Evolutionary conservation across 345 rosid genomes (phyloP).

Genomic region (Eucalyptus leucophloia): DNA sequence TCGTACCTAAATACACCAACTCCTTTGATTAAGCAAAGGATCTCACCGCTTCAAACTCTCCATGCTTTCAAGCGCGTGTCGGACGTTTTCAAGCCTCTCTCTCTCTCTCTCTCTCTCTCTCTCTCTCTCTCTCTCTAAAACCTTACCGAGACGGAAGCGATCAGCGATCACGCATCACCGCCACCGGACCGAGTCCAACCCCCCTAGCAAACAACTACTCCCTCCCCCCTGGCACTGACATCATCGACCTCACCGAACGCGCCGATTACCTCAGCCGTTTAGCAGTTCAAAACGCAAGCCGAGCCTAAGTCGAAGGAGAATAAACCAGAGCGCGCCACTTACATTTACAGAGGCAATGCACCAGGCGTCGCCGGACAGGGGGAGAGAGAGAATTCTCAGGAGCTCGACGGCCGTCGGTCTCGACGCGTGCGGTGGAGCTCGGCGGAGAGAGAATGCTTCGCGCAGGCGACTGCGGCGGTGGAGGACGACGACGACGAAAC

Average conservation of each 20-base stretch:
- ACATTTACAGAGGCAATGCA: background rate
- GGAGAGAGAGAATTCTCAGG: background rate
- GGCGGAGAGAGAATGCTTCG: background rate
- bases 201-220: background rate
- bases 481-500: background rate
- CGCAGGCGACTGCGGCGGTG: background rate
- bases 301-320: background rate
- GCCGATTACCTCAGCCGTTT: background rate
- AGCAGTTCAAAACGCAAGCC: background rate
- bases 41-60: background rate
- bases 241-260: background rate
- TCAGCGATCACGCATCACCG: background rate
- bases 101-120: background rate
- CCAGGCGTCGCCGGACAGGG: background rate
- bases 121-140: background rate
- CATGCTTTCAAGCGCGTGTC: background rate
- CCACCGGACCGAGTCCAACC: background rate
- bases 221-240: background rate
- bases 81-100: background rate
- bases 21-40: background rate
- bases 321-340: background rate
- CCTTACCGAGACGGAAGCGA: background rate
- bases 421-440: background rate
- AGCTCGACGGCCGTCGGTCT: background rate
- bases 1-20: background rate